Evolutionary conservation across 1,139 yeast species (phyloP).

Genomic region (Suhomyces choctaworum): DNA sequence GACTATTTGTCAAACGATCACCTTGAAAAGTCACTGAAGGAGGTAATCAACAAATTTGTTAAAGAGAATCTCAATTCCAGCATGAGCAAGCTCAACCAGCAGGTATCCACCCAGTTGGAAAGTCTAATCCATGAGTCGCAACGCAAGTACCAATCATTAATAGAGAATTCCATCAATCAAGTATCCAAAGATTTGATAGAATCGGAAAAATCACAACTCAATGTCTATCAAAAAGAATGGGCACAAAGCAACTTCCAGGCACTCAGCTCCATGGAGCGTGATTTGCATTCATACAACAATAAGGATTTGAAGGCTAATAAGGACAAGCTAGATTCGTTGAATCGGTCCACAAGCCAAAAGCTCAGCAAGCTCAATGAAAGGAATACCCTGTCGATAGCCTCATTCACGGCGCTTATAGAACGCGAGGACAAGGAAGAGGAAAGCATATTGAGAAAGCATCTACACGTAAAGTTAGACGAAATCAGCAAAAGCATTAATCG

Average conservation of each 20-base stretch:
- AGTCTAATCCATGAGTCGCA: conserved; percentile 4
- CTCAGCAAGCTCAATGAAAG: conserved; percentile 6
- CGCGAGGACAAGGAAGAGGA: conserved; percentile 2
- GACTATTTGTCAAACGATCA: conserved; percentile 10
- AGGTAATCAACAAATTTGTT: conserved; percentile 4
- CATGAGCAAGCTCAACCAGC: conserved; percentile 4
- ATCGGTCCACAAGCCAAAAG: conserved; percentile 6
- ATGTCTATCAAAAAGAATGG: conserved; percentile 12
- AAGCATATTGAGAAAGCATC: conserved; percentile 1
- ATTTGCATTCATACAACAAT: conserved; percentile 4
- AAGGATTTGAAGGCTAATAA: conserved; percentile 6
- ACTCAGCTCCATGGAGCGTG: conserved; percentile 7
- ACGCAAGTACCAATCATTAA: conserved; percentile 8
- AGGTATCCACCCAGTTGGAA: conserved; percentile 1
- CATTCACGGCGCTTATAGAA: conserved; percentile 3
- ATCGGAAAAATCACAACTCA: conserved; percentile 11
- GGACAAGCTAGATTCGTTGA: conserved; percentile 5
- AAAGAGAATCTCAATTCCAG: conserved; percentile 6
- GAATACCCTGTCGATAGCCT: conserved; percentile 1
- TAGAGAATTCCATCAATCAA: conserved; percentile 11
- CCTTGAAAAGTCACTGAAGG: conserved; percentile 6
- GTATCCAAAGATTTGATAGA: conserved; percentile 11
- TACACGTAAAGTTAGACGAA: conserved; percentile 7
- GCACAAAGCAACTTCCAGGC: conserved; percentile 5
- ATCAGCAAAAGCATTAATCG: conserved; percentile 12